Evolutionary conservation across 345 rosid genomes (phyloP).

Genomic region (Laguncularia racemosa): DNA sequence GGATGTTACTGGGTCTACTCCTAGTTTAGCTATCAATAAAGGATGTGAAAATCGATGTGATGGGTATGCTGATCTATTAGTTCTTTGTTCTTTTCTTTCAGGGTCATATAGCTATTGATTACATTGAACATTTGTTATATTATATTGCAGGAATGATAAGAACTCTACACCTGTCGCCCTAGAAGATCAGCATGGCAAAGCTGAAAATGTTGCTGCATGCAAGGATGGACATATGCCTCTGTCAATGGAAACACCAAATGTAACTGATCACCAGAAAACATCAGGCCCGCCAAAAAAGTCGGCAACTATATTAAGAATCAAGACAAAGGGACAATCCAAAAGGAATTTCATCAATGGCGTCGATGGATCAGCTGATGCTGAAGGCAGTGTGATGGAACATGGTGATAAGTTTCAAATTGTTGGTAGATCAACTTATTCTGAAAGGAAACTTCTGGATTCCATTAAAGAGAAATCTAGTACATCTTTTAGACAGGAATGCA

Average conservation of each 20-base stretch:
- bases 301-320: conserved; percentile 43
- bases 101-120: neutral
- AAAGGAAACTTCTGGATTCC: conserved; percentile 10
- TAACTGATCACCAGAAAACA: conserved; percentile 5
- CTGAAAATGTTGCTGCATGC: conserved; percentile 11
- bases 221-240: conserved; percentile 17
- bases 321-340: conserved; percentile 38
- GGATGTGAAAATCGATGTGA: conserved; percentile 21
- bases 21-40: conserved; percentile 11
- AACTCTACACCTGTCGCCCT: conserved; percentile 18
- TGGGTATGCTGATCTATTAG: conserved; percentile 23
- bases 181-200: conserved; percentile 14
- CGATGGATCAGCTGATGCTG: conserved; percentile 22
- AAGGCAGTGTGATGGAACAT: conserved; percentile 9
- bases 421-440: conserved; percentile 1
- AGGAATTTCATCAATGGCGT: conserved; percentile 23
- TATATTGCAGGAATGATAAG: conserved; percentile 45
- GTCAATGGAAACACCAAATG: conserved; percentile 6
- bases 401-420: too few species aligned
- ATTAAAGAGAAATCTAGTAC: conserved; percentile 9
- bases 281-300: conserved; percentile 29
- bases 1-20: conserved; percentile 9
- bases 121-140: neutral
- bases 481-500: conserved; percentile 11
- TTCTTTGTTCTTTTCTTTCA: neutral